These are phyloP conservation scores for peach (Prunus persica) DNA, from an alignment of 306 rosid genomes.

Conservation along the genomic window Prunus_persica_NCBIv2 NC_034013.1:11698001-11698500, in stretches of 20 bases:
- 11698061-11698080: constrained; percentile 15
- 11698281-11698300: constrained; percentile 39
- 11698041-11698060: constrained; percentile 22
- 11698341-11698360: constrained; percentile 24
- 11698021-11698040: constrained; percentile 17
- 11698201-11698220: constrained; percentile 8
- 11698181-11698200: not conserved
- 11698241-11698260: constrained; percentile 38
- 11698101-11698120: constrained; percentile 7
- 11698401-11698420: constrained; percentile 32
- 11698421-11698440: constrained; percentile 26
- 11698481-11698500: not conserved
- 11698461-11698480: not conserved
- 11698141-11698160: not conserved
- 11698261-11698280: constrained; percentile 43
- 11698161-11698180: constrained; percentile 3
- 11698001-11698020: constrained; percentile 21
- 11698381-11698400: constrained; percentile 19
- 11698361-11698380: constrained; percentile 23
- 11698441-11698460: not conserved
- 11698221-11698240: constrained; percentile 37
- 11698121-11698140: constrained; percentile 4
- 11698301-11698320: constrained; percentile 30
- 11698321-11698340: constrained; percentile 24
- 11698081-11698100: constrained; percentile 14